Evolutionary conservation across 176 grass and related monocot species (phyloP).

Genomic region (Triticum timopheevii): DNA sequence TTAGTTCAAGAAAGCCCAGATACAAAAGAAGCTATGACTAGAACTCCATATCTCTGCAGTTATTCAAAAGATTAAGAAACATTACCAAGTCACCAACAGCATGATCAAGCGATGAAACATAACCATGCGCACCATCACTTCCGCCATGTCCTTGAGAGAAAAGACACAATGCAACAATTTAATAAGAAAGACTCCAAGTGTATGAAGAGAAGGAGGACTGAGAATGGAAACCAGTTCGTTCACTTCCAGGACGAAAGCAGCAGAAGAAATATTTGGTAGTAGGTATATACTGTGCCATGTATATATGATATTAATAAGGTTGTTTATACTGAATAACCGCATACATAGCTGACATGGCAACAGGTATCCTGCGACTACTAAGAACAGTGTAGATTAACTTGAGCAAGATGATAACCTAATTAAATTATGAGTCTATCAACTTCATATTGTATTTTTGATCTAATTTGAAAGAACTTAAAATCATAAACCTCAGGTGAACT

Average conservation of each 20-base stretch:
- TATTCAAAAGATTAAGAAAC: conserved; percentile 24
- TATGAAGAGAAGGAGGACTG: neutral
- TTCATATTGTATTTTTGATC: neutral
- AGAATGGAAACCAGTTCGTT: conserved; percentile 1
- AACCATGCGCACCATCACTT: conserved; percentile 91
- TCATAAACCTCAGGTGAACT: neutral
- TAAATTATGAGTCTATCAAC: conserved; percentile 17
- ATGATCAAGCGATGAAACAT: conserved; percentile 95
- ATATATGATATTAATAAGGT: conserved; percentile 10
- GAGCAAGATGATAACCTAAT: neutral
- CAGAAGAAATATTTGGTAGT: neutral
- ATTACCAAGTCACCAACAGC: conserved; percentile 80
- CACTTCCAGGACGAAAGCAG: neutral
- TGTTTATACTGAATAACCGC: neutral
- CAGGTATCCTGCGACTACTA: neutral
- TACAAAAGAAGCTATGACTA: neutral
- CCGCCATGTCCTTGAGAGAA: conserved; percentile 72
- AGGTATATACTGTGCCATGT: neutral
- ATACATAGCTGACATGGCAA: neutral
- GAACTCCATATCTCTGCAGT: conserved; percentile 8
- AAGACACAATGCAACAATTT: conserved; percentile 19
- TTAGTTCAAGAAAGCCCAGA: neutral
- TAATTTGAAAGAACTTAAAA: conserved; percentile 4
- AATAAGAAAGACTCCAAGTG: conserved; percentile 13
- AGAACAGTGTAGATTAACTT: neutral